Base-by-base conservation (phyloP, 2,329 filamentous ascomycete genomes). In the Phyllosticta capitalensis region DNA sequence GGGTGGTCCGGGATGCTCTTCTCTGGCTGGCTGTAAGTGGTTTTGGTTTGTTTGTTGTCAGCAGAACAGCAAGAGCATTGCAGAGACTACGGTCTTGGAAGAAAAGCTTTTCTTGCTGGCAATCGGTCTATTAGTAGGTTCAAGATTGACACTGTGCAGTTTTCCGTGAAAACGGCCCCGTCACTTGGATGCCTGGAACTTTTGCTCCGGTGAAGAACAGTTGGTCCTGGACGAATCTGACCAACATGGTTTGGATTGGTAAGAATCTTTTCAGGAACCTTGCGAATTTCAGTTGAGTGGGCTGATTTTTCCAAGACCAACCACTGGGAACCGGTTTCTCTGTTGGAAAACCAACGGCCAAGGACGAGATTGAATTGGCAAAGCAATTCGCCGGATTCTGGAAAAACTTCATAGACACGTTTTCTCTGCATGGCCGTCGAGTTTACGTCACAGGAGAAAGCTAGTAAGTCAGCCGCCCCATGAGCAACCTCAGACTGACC, bases 371-470 rank as follows among this genome's bases (percentile, higher is more conserved):
- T 17, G 73, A 77, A 10, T 69, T 75, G 19, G 74, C 71, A 9
- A 56, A 65, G 50, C 67, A 79, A 20, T 79, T 79, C 58, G 64
- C 71, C 12, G 70, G 71, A 1, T 79, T 76, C 65, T 77, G 70
- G 71, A 75, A 76, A 69, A 81, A 81, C 64, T 82, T 81, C 61
- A 67, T 79, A 52, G 71, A 78, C 38, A 72, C 73, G 1, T 83
- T 82, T 64, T 72, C 72, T n/a, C 66, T 81, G 61, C 70, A 78
- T n/a, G 75, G 76, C 38, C 75, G 75, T 61, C 81, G 81, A 65
- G 75, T 82, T 38, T 72, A 70, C 57, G 56, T 72, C 26, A 69
- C 65, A n/a, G 68, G 69, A 24, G 67, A 69, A 57, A 52, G 20
- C 45, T 45, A 45, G 30, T 38, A 14, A 10, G 30, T 38, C 30